Conservation (phyloP, 2,329 filamentous ascomycete species). For the Nothophaeocryptopus gaeumannii region DNA sequence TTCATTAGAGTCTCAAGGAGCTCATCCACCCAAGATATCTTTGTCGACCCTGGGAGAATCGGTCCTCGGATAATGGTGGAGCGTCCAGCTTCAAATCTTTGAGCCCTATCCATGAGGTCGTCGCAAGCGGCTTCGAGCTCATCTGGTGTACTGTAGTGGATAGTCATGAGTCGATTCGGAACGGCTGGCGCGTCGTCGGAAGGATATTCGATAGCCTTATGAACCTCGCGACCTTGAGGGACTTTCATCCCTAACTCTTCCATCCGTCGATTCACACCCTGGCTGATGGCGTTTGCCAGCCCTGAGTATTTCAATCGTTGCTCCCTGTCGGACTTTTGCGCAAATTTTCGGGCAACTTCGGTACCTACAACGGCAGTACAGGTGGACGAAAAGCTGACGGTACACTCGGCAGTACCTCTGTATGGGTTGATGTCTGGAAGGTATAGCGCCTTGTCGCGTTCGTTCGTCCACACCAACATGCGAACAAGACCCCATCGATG, state of each 20-base stretch:
- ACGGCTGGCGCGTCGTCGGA: background rate
- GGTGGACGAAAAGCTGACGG: conserved; percentile 57
- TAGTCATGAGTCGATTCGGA: background rate
- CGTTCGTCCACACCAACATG: conserved; percentile 69
- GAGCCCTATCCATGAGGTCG: background rate
- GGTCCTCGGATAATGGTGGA: too few relatives aligned
- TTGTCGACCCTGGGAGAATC: too few relatives aligned
- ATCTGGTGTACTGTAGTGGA: conserved; percentile 1
- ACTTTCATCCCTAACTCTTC: conserved; percentile 4
- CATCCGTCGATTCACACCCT: conserved; percentile 40
- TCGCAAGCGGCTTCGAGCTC: background rate
- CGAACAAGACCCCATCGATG: conserved; percentile 76
- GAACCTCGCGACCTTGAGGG: conserved; percentile 5
- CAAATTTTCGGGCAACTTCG: background rate
- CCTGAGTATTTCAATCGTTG: conserved; percentile 6
- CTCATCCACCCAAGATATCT: too few relatives aligned
- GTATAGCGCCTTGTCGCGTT: conserved; percentile 57
- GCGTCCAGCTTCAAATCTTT: too few relatives aligned
- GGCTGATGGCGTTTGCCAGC: conserved; percentile 38
- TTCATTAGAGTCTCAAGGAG: too few relatives aligned
- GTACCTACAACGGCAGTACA: conserved; percentile 43
- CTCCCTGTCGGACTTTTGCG: background rate
- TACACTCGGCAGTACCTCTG: conserved; percentile 1
- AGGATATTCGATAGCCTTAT: background rate
- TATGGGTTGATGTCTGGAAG: conserved; percentile 53